Base-by-base conservation (phyloP, 2,329 filamentous ascomycete species). In the Neodidymelliopsis sp. region DNA sequence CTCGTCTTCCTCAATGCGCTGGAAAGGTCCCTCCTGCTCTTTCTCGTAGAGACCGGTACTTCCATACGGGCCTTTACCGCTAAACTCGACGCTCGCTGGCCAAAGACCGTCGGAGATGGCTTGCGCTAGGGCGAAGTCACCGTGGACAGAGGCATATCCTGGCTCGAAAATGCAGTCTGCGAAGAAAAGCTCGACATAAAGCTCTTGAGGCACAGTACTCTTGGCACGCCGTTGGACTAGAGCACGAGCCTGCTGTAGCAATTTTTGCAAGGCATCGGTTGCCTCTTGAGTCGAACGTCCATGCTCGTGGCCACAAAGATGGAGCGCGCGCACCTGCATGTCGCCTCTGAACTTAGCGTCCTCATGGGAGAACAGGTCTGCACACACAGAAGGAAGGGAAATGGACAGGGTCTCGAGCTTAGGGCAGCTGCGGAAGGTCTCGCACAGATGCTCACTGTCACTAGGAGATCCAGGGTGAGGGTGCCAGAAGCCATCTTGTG, bases 141-240 rank as follows among this genome's bases (percentile, higher is more conserved):
- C 78, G 41, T 81, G 78, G 9, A 80, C 78, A 10, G 75, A 61
- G 12, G 65, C 58, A 53, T 74, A 72, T 35, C 72, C 72, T 0
- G 77, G 77, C 48, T 79, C 76, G 61, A 81, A 81, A 56, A 81
- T 80, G 66, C 74, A 77, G 50, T 78, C 77, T 2, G 75, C 76
- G 59, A 79, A 80, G 72, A 81, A 81, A 20, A 81, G 64, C 56
- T 81, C 77, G 35, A 79, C 69, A 44, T 73, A 74, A 2, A 81
- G 71, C 19, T 74, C 67, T 20, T 57, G 63, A 6, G 71, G 71
- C 23, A 71, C 63, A 18, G 66, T 60, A 49, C 71, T 70, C 10
- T 72, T 69, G 4, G 69, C 67, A 20, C 74, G 74, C 4, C 66
- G 62, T 12, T 59, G 56, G 34, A 78, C 74, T 22, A 80, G 71